A percentile compares a stretch with the other conserved stretches of the same genome.
Evolutionary conservation across 75 land plant genomes (phyloP).

Genomic region (Cupressus sempervirens): DNA sequence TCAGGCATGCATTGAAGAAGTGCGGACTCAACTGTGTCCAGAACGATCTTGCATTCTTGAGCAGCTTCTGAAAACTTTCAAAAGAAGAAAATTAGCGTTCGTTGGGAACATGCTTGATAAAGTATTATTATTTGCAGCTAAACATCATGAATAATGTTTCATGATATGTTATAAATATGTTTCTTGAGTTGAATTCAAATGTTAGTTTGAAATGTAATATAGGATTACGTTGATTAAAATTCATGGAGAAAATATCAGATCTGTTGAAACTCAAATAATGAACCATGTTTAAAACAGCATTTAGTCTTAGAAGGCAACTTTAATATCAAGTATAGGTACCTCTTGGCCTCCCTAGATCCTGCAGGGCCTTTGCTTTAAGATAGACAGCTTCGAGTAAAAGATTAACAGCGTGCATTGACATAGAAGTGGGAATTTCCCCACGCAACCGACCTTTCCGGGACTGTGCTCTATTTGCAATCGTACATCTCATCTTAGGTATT

Average conservation of each 20-base stretch:
- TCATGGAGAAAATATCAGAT: background rate
- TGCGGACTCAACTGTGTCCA: conserved; percentile 80
- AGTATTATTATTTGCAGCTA: background rate
- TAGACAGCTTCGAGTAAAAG: conserved; percentile 80
- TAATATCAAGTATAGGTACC: conserved; percentile 34
- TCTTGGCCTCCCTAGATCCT: conserved; percentile 63
- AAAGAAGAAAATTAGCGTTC: background rate
- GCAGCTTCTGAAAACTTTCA: conserved; percentile 74
- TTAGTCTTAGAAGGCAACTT: background rate
- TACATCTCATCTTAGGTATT: conserved; percentile 56
- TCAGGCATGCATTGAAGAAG: conserved; percentile 69
- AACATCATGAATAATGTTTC: background rate
- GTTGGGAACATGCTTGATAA: background rate
- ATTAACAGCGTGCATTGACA: conserved; percentile 74
- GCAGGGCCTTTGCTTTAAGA: conserved; percentile 79
- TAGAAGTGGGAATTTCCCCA: conserved; percentile 25
- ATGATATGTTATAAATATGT: background rate
- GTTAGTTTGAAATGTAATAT: background rate
- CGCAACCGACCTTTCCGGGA: conserved; percentile 32
- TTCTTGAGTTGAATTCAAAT: background rate
- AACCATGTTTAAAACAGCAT: background rate
- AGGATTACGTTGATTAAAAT: background rate
- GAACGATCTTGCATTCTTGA: conserved; percentile 70
- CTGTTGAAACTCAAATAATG: background rate
- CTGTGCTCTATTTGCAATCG: conserved; percentile 38